A percentile compares a stretch with the other conserved stretches of the same genome.
These are phyloP conservation scores for Venturia oleaginea DNA, from an alignment of 2,329 filamentous ascomycete species.

Conservation along the genomic window DNA sequence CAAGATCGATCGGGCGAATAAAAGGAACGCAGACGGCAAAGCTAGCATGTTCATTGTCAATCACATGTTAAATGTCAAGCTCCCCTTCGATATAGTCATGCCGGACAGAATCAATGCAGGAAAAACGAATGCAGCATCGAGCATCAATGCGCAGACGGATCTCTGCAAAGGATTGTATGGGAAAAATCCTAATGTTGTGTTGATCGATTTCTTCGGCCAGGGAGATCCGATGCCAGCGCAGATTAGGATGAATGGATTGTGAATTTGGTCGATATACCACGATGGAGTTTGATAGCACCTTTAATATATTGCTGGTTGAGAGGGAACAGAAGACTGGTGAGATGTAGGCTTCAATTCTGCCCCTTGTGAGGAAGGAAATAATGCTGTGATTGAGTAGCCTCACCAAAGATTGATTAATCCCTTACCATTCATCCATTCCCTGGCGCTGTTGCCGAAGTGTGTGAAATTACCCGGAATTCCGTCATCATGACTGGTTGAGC, in stretches of 20 bases:
- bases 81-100: conserved; percentile 31
- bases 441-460: background rate
- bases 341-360: background rate
- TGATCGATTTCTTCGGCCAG: conserved; percentile 11
- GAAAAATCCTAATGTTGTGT: conserved; percentile 13
- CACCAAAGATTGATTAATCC: no score
- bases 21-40: conserved; percentile 41
- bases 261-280: background rate
- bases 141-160: conserved; percentile 26
- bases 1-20: conserved; percentile 63
- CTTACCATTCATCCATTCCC: background rate
- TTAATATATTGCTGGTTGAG: background rate
- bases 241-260: conserved; percentile 11
- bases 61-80: conserved; percentile 61
- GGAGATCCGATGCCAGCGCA: conserved; percentile 9
- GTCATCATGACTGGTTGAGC: background rate
- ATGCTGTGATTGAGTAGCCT: background rate
- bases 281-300: background rate
- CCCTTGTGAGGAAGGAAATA: background rate
- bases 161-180: conserved; percentile 9
- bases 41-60: conserved; percentile 63
- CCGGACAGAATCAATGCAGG: conserved; percentile 43
- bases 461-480: background rate
- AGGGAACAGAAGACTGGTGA: background rate
- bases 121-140: conserved; percentile 52